Conservation (phyloP, 805 yeast genomes). For the Saccharomycodes ludwigii region DNA sequence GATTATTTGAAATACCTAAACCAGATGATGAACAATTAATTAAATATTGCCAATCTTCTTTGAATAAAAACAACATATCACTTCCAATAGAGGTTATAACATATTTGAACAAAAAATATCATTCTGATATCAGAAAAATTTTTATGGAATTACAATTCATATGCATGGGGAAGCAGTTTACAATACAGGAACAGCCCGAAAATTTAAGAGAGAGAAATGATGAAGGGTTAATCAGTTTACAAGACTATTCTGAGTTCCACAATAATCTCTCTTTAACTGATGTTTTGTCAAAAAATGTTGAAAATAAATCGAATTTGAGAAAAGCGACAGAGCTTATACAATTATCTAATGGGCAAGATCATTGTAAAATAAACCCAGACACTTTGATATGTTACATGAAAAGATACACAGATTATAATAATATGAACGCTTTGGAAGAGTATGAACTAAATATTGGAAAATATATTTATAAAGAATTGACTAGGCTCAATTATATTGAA, state of each 20-base stretch:
- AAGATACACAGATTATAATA: conserved; percentile 3
- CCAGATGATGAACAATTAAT: conserved; percentile 14
- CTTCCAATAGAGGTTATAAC: conserved; percentile 22
- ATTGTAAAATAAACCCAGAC: not conserved
- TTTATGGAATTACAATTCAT: conserved; percentile 33
- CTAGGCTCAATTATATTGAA: too few species aligned
- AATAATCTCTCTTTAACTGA: conserved; percentile 2
- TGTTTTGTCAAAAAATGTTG: not conserved
- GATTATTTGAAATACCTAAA: conserved; percentile 24
- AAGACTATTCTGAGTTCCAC: not conserved
- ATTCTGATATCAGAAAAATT: conserved; percentile 35
- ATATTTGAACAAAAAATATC: conserved; percentile 16
- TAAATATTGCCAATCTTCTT: conserved; percentile 26
- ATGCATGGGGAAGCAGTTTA: conserved; percentile 13
- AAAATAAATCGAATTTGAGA: conserved; percentile 1
- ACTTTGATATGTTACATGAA: not conserved
- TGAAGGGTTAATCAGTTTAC: not conserved
- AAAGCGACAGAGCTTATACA: conserved; percentile 2
- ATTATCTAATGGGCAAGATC: too few species aligned
- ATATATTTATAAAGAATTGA: not conserved
- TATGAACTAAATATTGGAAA: conserved; percentile 1
- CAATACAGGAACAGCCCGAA: not conserved
- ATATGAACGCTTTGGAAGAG: not conserved
- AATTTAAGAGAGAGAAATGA: not conserved
- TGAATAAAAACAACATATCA: conserved; percentile 19